These are phyloP conservation scores for Saururus chinensis DNA, from an alignment of 164 flowering plant species.

Conservation along the genomic window DNA sequence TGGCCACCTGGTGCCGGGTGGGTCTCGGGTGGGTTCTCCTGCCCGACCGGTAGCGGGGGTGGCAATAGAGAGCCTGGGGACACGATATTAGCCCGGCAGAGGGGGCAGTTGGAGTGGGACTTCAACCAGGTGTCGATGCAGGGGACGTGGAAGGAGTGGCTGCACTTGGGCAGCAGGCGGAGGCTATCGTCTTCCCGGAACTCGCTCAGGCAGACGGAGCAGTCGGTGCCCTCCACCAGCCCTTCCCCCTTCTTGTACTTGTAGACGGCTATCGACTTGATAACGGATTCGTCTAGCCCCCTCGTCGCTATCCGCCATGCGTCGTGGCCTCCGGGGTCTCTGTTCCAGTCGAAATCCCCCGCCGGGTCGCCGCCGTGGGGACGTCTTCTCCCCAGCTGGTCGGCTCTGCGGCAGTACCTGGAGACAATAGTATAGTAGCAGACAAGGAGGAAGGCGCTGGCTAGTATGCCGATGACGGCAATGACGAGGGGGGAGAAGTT, in stretches of 20 bases:
- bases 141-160: slow-evolving; percentile 44
- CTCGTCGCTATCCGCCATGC: slow-evolving; percentile 28
- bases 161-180: slow-evolving; percentile 44
- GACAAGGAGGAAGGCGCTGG: slow-evolving; percentile 63
- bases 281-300: slow-evolving; percentile 65
- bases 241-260: not conserved
- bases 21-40: not conserved
- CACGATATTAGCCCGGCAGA: slow-evolving; percentile 27
- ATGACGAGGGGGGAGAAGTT: slow-evolving; percentile 68
- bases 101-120: slow-evolving; percentile 63
- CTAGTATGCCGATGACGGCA: slow-evolving; percentile 64
- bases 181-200: slow-evolving; percentile 44
- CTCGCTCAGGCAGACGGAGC: slow-evolving; percentile 63
- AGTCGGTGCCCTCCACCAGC: slow-evolving; percentile 13
- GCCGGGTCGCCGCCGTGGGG: slow-evolving; percentile 17
- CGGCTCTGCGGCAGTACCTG: slow-evolving; percentile 32
- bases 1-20: not conserved
- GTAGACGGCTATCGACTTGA: slow-evolving; percentile 33
- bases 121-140: slow-evolving; percentile 77
- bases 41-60: not conserved
- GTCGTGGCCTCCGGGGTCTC: slow-evolving; percentile 14
- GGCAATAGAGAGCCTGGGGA: slow-evolving; percentile 4
- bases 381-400: slow-evolving; percentile 13
- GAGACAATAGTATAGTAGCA: slow-evolving; percentile 58
- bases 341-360: slow-evolving; percentile 8